phyloP scores from a whole-genome alignment of 2,329 filamentous ascomycete genomes.

The Trichoderma hamatum region DNA sequence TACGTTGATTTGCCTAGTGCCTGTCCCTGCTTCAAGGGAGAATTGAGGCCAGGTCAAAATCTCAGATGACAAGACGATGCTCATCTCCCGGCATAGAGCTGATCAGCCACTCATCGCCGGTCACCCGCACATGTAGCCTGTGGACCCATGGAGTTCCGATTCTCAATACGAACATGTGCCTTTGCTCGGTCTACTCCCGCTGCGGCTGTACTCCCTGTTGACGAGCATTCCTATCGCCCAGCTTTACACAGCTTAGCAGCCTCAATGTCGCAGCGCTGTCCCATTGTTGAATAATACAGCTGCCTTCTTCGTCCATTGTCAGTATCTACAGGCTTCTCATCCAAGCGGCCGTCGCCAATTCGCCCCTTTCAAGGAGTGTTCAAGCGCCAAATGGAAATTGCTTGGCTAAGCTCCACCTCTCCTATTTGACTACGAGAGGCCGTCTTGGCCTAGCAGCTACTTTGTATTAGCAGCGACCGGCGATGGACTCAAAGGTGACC shows the following conservation, averaged over 20 bases:
- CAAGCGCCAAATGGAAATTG: conserved; percentile 30
- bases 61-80: conserved; percentile 27
- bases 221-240: background rate
- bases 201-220: background rate
- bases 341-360: background rate
- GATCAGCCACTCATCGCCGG: conserved; percentile 26
- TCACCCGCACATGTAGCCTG: background rate
- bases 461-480: conserved; percentile 11
- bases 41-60: conserved; percentile 4
- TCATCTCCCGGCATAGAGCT: conserved; percentile 32
- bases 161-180: conserved; percentile 2
- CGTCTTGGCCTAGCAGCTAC: conserved; percentile 23
- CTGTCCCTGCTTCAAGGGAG: background rate
- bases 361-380: conserved; percentile 21
- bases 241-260: conserved; percentile 13
- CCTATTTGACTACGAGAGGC: conserved; percentile 26
- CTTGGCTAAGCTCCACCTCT: conserved; percentile 30
- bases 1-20: conserved; percentile 15
- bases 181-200: background rate
- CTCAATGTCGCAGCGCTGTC: conserved; percentile 2
- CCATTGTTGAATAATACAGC: conserved; percentile 4
- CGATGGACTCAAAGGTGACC: conserved; percentile 34
- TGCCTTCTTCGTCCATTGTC: background rate
- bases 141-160: conserved; percentile 11
- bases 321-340: background rate